Percentiles rank a stretch among this genome's conserved stretches.
Conservation (phyloP, 306 rosid genomes). For the Adenanthera pavonina region DNA sequence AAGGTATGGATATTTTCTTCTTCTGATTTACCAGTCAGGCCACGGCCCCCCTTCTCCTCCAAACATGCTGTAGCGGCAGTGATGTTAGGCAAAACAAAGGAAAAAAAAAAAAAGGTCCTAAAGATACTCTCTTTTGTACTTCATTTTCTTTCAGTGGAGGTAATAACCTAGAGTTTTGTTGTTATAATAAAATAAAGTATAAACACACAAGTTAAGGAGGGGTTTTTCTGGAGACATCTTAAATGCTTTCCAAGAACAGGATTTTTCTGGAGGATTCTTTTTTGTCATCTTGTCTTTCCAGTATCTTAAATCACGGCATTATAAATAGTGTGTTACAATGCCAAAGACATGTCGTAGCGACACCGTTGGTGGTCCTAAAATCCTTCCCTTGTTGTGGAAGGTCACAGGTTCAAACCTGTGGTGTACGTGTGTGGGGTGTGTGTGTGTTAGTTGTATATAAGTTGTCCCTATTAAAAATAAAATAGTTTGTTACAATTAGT, state of each 20-base stretch:
- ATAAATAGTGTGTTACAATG: neutral
- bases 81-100: neutral
- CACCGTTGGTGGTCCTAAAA: too few species aligned
- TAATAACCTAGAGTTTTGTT: neutral
- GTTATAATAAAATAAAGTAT: neutral
- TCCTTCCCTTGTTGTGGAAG: too few species aligned
- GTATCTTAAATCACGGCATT: neutral
- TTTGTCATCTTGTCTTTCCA: neutral
- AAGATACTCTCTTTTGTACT: neutral
- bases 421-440: too few species aligned
- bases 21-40: neutral
- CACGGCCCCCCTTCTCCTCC: too few species aligned
- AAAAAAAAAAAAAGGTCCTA: neutral
- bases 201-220: neutral
- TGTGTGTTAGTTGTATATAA: too few species aligned
- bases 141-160: neutral
- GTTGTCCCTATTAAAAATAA: too few species aligned
- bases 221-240: neutral
- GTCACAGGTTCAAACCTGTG: too few species aligned
- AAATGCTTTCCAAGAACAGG: neutral
- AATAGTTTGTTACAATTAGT: neutral
- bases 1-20: slow-evolving; percentile 54
- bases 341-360: too few species aligned
- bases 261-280: neutral
- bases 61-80: neutral